These are phyloP conservation scores for Elsinoe perseae DNA, from an alignment of 2,329 filamentous ascomycete genomes.

Conservation along the genomic window DNA sequence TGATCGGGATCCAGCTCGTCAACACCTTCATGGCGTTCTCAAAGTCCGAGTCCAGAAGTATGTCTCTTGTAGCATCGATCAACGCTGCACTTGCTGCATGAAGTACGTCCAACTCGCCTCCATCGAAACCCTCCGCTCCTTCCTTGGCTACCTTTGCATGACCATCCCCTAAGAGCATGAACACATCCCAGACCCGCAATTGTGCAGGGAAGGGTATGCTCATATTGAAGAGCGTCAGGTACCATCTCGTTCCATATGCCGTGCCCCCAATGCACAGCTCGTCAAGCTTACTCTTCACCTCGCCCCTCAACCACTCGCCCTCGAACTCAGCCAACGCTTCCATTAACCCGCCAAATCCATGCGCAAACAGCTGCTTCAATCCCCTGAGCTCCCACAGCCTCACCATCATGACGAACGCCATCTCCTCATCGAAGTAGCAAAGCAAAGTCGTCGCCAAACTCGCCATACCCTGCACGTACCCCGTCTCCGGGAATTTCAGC, in stretches of 20 bases:
- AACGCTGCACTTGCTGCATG: conserved; percentile 86
- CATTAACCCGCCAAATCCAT: conserved; percentile 81
- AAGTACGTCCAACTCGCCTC: conserved; percentile 70
- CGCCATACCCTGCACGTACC: conserved; percentile 98
- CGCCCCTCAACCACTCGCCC: conserved; percentile 69
- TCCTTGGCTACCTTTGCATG: conserved; percentile 54
- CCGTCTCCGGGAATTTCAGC: conserved; percentile 81
- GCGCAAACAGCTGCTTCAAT: conserved; percentile 72
- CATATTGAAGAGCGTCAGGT: conserved; percentile 94
- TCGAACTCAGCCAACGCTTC: conserved; percentile 79
- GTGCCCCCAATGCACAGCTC: conserved; percentile 77
- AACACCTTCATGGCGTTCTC: conserved; percentile 97
- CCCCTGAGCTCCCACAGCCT: conserved; percentile 85
- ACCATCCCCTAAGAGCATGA: conserved; percentile 81
- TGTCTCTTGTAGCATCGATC: conserved; percentile 81
- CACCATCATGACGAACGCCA: conserved; percentile 92
- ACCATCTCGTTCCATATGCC: conserved; percentile 95
- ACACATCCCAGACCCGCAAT: conserved; percentile 94
- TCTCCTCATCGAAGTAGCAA: conserved; percentile 95
- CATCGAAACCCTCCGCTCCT: conserved; percentile 34
- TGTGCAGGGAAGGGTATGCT: conserved; percentile 91
- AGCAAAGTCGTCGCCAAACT: conserved; percentile 84
- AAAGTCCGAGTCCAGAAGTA: conserved; percentile 86
- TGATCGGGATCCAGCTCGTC: conserved; percentile 87
- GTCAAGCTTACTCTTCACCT: conserved; percentile 69